Conservation (phyloP, 2,329 filamentous ascomycete species). For the Aureobasidium uvarum region DNA sequence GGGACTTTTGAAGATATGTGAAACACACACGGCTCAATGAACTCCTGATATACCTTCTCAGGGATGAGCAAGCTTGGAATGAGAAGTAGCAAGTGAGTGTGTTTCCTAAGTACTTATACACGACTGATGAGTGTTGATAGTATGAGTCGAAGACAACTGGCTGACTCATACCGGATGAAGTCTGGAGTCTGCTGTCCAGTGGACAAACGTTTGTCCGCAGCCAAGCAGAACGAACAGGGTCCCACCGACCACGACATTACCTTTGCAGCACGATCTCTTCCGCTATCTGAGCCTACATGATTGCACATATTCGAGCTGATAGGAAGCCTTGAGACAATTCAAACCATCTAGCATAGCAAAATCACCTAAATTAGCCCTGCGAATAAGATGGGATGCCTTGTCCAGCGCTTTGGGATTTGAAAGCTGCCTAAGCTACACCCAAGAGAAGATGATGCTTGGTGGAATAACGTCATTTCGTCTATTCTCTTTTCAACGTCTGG, state of each 20-base stretch:
- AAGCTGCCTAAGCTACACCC: no score
- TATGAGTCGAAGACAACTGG: neutral
- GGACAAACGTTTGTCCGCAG: conserved; percentile 5
- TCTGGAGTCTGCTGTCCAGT: neutral
- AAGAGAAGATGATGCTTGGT: no score
- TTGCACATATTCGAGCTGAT: neutral
- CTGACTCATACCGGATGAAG: neutral
- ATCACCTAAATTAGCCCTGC: no score
- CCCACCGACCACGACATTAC: neutral
- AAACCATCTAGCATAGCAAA: no score
- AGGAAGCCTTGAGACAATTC: no score
- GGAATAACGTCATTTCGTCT: no score
- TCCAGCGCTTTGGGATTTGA: no score
- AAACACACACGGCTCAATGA: neutral
- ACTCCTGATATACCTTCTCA: neutral
- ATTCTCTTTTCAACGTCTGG: no score
- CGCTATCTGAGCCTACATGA: neutral
- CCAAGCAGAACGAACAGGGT: neutral
- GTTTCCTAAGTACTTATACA: neutral
- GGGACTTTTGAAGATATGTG: neutral
- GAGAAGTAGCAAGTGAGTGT: neutral
- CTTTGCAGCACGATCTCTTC: neutral
- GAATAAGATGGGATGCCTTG: no score
- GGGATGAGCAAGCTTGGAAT: neutral
- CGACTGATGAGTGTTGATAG: neutral